Conservation (phyloP, 345 rosid species). For the Aurinia saxatilis region DNA sequence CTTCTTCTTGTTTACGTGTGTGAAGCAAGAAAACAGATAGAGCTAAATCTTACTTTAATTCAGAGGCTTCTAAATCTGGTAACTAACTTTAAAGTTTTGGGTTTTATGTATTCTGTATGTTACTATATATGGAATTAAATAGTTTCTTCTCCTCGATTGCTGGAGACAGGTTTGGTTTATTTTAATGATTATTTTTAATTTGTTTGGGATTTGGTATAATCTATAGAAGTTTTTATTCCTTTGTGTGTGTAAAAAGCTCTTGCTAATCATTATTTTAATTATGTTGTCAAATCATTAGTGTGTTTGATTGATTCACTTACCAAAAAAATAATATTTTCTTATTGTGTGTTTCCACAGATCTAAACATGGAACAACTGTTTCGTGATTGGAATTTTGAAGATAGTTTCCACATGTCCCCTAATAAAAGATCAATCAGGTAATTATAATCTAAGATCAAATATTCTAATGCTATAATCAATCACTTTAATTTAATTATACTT, state of each 20-base stretch:
- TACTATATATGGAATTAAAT: constrained; percentile 22
- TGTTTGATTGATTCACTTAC: background rate
- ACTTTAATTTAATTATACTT: background rate
- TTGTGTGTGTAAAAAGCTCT: background rate
- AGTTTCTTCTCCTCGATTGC: background rate
- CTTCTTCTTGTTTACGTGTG: background rate
- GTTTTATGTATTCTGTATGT: background rate
- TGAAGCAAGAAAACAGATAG: constrained; percentile 3
- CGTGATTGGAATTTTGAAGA: constrained; percentile 61
- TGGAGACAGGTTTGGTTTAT: constrained; percentile 7
- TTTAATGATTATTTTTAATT: background rate
- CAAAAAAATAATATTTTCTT: constrained; percentile 5
- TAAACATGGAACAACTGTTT: constrained; percentile 49
- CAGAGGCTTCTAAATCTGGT: constrained; percentile 28
- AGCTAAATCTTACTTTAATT: constrained; percentile 10
- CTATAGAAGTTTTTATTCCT: constrained; percentile 7
- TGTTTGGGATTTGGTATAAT: constrained; percentile 15
- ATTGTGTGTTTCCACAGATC: constrained; percentile 14
- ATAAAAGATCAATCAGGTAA: constrained; percentile 44
- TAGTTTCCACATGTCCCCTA: constrained; percentile 36
- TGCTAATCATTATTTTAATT: constrained; percentile 9
- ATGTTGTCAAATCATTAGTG: background rate
- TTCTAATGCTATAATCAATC: background rate
- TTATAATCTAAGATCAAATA: background rate
- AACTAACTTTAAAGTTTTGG: constrained; percentile 13